Evolutionary conservation across 139 green algal genomes (phyloP).

Genomic region (Tetratostichococcus sp.): DNA sequence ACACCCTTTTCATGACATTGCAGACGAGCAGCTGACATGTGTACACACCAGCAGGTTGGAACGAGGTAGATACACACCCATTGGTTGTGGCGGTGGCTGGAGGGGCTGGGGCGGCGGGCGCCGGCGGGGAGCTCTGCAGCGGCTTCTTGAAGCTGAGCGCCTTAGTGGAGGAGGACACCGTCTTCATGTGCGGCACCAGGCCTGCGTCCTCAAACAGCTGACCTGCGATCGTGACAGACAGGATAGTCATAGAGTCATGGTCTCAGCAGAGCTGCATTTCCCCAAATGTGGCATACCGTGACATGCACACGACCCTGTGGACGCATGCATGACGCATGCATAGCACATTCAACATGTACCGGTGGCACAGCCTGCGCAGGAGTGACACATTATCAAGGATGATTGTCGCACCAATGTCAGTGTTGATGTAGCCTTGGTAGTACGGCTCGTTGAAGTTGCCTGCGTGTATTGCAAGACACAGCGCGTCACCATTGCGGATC

Average conservation of each 20-base stretch:
- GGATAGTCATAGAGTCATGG: too few relatives aligned
- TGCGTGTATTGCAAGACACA: too few relatives aligned
- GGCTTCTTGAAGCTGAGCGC: constrained; percentile 65
- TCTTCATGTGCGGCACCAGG: constrained; percentile 63
- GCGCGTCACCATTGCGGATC: too few relatives aligned
- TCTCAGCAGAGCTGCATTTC: too few relatives aligned
- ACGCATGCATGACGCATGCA: too few relatives aligned
- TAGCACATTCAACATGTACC: too few relatives aligned
- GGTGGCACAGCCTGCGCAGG: too few relatives aligned
- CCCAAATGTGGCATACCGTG: too few relatives aligned
- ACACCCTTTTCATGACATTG: background rate
- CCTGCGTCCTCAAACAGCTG: constrained; percentile 53
- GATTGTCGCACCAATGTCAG: constrained; percentile 20
- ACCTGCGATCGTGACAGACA: constrained; percentile 3
- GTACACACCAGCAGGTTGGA: too few relatives aligned
- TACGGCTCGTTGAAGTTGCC: constrained; percentile 72
- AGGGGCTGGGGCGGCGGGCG: background rate
- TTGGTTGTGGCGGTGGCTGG: background rate
- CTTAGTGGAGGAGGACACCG: constrained; percentile 60
- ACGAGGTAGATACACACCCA: background rate
- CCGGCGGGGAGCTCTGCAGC: background rate
- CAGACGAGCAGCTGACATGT: background rate
- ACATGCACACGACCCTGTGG: too few relatives aligned
- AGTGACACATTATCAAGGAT: constrained; percentile 16
- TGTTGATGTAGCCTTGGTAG: constrained; percentile 55